Base-by-base conservation (phyloP, 768 basidiomycete species). In the Lactarius sanguifluus region DNA sequence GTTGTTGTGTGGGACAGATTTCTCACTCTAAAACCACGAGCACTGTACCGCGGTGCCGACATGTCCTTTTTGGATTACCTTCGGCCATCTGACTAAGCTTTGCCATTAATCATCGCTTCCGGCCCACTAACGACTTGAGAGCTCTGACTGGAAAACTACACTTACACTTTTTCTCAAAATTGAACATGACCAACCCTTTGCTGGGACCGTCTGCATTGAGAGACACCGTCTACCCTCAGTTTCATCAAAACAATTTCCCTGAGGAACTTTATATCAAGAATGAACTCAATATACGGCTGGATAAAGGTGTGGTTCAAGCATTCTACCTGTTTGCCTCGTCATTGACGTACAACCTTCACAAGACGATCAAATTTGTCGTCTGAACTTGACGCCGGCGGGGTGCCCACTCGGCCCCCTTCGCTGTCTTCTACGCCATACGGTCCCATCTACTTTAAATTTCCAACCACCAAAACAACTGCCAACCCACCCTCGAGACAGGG, bases 331-430 rank as follows among this genome's bases (percentile, higher is more conserved):
- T 5, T 20, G 12, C 25, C 16, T 41, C 56, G 13, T 52, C 23
- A 34, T 54, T 69, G 61, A 61, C 61, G 66, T 52, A 69, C 58
- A 25, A 52, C 25, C 57, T 5, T 41, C 50, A 1, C 71, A 50
- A 96, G 97, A 98, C 77, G 88, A 91, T 69, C 94, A 98, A 77
- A 97, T 98, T 72, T 99, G 97, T 77, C 85, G 90, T 65, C 82
- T 92, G 52, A 86, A 88, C 8, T 81, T 98, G 41, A 89, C 90
- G 2, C 81, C 92, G 25, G 83, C 89, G 1, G 93, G 93, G 15
- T 94, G 94, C 74, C 97, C 97, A 40, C 85, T 98, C 4, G 92
- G 92, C 3, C 91, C 94, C n/a, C 77, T 93, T 7, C 86, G 90
- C 74, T 99, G 97, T 76, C 97, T 96, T 16, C 79, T 95, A 57